Percentiles rank a stretch among this genome's conserved stretches.
These are phyloP conservation scores for Xerocomus alliaceus DNA, from an alignment of 1,284 basidiomycete genomes.

Conservation along the genomic window DNA sequence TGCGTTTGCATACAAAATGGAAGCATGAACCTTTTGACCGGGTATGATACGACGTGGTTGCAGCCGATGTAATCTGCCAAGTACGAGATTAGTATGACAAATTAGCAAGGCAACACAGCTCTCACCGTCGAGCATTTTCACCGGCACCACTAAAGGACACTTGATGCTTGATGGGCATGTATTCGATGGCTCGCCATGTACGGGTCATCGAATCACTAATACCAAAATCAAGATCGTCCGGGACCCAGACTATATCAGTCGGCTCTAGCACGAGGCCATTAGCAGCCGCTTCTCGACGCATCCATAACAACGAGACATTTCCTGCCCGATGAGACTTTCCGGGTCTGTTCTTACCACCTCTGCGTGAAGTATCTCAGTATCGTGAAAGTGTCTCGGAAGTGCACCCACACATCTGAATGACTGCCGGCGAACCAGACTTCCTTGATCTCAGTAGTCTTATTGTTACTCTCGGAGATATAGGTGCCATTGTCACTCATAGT, in stretches of 20 bases:
- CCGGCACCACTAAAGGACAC: slow-evolving; percentile 24
- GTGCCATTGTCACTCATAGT: slow-evolving; percentile 1
- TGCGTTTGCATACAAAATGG: slow-evolving; percentile 32
- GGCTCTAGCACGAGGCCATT: slow-evolving; percentile 31
- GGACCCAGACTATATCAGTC: slow-evolving; percentile 34
- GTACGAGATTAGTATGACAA: neutral
- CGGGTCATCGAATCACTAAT: slow-evolving; percentile 26
- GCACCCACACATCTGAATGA: slow-evolving; percentile 43
- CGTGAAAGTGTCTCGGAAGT: neutral
- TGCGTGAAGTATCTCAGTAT: slow-evolving; percentile 12
- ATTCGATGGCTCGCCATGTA: slow-evolving; percentile 32
- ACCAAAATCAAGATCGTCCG: slow-evolving; percentile 33
- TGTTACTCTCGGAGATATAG: neutral
- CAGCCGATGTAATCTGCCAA: slow-evolving; percentile 24
- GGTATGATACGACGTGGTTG: slow-evolving; percentile 38
- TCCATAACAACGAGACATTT: slow-evolving; percentile 38
- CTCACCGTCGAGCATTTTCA: slow-evolving; percentile 26
- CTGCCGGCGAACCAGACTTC: slow-evolving; percentile 45
- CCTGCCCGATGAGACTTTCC: slow-evolving; percentile 28
- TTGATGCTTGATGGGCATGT: slow-evolving; percentile 38
- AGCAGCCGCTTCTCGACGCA: slow-evolving; percentile 32
- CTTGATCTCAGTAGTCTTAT: slow-evolving; percentile 26
- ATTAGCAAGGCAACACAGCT: neutral
- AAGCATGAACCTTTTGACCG: slow-evolving; percentile 41
- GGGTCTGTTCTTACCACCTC: slow-evolving; percentile 28